phyloP scores from a whole-genome alignment of 306 rosid species.

The Crotalaria pallida region DNA sequence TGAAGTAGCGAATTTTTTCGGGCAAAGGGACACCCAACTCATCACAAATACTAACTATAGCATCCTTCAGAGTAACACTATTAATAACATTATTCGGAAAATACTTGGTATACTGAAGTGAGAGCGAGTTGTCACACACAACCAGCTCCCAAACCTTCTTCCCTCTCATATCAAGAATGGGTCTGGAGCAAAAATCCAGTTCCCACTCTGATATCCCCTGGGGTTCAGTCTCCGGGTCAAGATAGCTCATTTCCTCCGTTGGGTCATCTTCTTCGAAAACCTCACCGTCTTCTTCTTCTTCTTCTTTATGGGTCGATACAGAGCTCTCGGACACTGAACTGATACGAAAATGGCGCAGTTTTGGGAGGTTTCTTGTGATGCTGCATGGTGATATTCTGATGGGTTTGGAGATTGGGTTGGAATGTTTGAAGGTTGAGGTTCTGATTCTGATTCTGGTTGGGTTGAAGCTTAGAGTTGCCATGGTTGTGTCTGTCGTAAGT shows the following conservation, averaged over 20 bases:
- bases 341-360: constrained; percentile 30
- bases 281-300: constrained; percentile 34
- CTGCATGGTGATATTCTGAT: constrained; percentile 30
- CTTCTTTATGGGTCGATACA: constrained; percentile 43
- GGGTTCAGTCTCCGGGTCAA: constrained; percentile 69
- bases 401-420: constrained; percentile 26
- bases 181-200: constrained; percentile 89
- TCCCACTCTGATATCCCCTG: constrained; percentile 74
- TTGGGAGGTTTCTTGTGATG: constrained; percentile 20
- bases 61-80: constrained; percentile 80
- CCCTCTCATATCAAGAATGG: constrained; percentile 81
- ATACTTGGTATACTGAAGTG: constrained; percentile 78
- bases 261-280: constrained; percentile 46
- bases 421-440: constrained; percentile 37
- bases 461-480: constrained; percentile 85
- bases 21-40: constrained; percentile 69
- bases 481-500: constrained; percentile 28
- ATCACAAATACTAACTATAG: constrained; percentile 52
- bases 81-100: constrained; percentile 92
- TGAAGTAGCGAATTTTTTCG: constrained; percentile 77
- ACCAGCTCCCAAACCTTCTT: constrained; percentile 96
- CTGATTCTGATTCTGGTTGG: constrained; percentile 57
- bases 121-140: constrained; percentile 76
- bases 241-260: constrained; percentile 58
- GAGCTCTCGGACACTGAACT: constrained; percentile 62